Conservation (phyloP, 2,329 filamentous ascomycete species). For the Ambrosiella cleistominuta region DNA sequence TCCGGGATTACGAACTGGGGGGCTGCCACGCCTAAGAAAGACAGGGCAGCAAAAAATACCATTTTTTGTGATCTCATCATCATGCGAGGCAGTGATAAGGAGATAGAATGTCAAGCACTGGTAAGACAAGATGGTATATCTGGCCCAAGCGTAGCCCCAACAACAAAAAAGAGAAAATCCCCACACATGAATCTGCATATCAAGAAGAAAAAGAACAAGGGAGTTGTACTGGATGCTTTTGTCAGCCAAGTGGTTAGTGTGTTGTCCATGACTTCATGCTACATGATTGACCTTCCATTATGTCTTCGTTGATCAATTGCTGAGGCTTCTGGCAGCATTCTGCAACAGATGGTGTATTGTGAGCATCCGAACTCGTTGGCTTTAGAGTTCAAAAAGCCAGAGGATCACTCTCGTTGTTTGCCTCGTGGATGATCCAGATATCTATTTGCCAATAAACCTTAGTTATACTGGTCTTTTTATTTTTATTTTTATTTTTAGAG, state of each 20-base stretch:
- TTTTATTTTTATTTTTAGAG: neutral
- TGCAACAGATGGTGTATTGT: neutral
- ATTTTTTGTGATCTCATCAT: neutral
- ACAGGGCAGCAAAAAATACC: neutral
- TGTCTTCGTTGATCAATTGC: neutral
- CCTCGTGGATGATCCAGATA: no score
- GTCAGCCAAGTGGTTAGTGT: no score
- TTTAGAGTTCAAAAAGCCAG: neutral
- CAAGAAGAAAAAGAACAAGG: neutral
- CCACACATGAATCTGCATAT: neutral
- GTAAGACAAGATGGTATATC: no score
- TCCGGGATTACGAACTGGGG: neutral
- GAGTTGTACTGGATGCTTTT: neutral
- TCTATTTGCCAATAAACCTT: neutral
- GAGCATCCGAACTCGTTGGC: neutral
- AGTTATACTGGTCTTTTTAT: neutral
- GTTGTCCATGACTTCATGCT: neutral
- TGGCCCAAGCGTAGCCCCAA: neutral
- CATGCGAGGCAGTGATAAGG: no score
- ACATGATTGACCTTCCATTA: neutral
- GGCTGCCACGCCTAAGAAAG: neutral
- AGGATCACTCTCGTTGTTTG: no score
- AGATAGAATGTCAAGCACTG: no score
- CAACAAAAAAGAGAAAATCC: neutral
- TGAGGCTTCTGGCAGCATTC: neutral